Conservation (phyloP, 176 grass and related monocot species). For the Triticum timopheevii region DNA sequence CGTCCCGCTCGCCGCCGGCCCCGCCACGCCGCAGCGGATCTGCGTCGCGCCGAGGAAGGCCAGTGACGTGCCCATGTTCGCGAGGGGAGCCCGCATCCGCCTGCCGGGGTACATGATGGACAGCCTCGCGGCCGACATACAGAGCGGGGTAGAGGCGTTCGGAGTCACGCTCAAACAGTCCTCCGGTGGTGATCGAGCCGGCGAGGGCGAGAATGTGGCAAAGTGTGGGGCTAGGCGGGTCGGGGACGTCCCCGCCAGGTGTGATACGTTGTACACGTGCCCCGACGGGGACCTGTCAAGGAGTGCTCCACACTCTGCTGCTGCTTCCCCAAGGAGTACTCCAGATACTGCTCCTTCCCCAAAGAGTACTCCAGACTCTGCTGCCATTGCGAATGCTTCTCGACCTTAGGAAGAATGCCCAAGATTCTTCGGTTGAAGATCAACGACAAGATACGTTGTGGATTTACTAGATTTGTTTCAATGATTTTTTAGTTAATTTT, state of each 20-base stretch:
- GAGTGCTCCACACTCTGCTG: no score
- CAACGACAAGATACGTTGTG: no score
- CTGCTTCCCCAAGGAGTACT: no score
- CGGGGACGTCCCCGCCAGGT: background rate
- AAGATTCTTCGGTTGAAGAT: no score
- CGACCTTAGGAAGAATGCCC: no score
- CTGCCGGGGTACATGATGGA: slow-evolving; percentile 2
- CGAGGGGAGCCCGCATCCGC: background rate
- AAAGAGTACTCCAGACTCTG: no score
- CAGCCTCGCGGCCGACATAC: background rate
- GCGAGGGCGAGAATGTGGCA: background rate
- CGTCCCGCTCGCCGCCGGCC: background rate
- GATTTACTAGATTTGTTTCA: no score
- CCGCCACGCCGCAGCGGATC: background rate
- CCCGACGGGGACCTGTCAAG: background rate
- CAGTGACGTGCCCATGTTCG: background rate
- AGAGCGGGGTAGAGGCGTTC: background rate
- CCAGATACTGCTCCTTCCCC: no score
- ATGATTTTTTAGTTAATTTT: no score
- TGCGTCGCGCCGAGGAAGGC: background rate
- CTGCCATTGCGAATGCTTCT: no score
- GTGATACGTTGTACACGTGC: background rate
- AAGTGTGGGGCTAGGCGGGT: background rate
- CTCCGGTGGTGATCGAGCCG: background rate
- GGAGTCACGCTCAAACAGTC: background rate